phyloP scores from a whole-genome alignment of 164 flowering plant species.

The Cinnamomum micranthum region DNA sequence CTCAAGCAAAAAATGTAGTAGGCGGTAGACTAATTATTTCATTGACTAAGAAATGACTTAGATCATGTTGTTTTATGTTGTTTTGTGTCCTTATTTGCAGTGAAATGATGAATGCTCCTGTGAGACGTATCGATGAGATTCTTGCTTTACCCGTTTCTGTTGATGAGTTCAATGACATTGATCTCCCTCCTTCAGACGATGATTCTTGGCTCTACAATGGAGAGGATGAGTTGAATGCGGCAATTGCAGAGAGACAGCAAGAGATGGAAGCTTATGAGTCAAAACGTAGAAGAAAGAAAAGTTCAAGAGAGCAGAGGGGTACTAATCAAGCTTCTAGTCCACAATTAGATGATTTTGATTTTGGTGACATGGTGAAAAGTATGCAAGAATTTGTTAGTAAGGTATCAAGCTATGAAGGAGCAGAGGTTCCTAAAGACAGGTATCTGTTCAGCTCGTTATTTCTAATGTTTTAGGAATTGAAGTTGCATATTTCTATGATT shows the following conservation, averaged over 20 bases:
- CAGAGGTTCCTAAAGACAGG: conserved; percentile 79
- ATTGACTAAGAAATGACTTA: background rate
- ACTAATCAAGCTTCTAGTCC: conserved; percentile 28
- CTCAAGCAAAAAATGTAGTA: too few relatives aligned
- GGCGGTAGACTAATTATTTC: background rate
- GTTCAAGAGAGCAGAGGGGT: conserved; percentile 40
- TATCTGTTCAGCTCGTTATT: conserved; percentile 8
- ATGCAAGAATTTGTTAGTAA: conserved; percentile 79
- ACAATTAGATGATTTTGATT: conserved; percentile 46
- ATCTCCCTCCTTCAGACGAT: conserved; percentile 81
- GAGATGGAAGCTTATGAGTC: conserved; percentile 75
- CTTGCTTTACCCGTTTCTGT: conserved; percentile 58
- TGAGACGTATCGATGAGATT: conserved; percentile 80
- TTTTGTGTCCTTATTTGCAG: conserved; percentile 35
- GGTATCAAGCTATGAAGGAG: conserved; percentile 80
- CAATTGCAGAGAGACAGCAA: conserved; percentile 71
- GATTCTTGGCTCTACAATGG: conserved; percentile 94
- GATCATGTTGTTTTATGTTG: background rate
- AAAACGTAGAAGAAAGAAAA: conserved; percentile 44
- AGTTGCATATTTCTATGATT: background rate
- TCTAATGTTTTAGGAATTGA: background rate
- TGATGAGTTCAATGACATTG: conserved; percentile 57
- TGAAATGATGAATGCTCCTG: conserved; percentile 81
- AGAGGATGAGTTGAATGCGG: conserved; percentile 79
- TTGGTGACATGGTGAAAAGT: conserved; percentile 57